Conservation (phyloP, 2,329 filamentous ascomycete genomes). For the Ascochyta clinopodiicola region DNA sequence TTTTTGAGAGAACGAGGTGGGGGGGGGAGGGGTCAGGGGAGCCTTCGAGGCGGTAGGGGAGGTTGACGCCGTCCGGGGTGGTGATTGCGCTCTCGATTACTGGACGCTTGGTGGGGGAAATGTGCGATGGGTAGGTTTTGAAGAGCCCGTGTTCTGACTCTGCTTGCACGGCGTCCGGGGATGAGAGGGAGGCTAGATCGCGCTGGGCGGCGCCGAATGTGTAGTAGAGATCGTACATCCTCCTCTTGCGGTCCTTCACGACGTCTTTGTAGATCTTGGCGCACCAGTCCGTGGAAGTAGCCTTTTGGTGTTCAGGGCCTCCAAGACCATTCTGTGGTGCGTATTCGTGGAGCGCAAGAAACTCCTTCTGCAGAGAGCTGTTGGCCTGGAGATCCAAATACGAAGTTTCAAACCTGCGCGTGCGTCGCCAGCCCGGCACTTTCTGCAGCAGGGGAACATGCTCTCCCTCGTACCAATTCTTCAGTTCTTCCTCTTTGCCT, state of each 20-base stretch:
- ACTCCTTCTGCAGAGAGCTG: conserved; percentile 56
- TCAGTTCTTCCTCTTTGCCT: conserved; percentile 60
- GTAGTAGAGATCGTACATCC: conserved; percentile 76
- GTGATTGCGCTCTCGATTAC: conserved; percentile 72
- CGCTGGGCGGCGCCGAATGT: conserved; percentile 78
- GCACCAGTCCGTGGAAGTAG: conserved; percentile 68
- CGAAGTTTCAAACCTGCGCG: conserved; percentile 72
- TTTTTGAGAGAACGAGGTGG: too few relatives aligned
- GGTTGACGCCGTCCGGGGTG: conserved; percentile 69
- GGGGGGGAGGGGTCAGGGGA: conserved; percentile 68
- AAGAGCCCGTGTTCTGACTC: conserved; percentile 62
- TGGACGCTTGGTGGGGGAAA: conserved; percentile 45
- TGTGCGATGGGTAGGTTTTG: conserved; percentile 58
- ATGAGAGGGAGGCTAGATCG: conserved; percentile 66
- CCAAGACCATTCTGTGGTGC: conserved; percentile 69
- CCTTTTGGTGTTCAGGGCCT: conserved; percentile 68
- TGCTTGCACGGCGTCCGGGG: conserved; percentile 56
- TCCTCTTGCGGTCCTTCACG: conserved; percentile 63
- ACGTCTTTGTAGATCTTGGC: conserved; percentile 65
- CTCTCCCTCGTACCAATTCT: conserved; percentile 77
- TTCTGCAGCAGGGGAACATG: conserved; percentile 74
- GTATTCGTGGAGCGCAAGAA: conserved; percentile 75
- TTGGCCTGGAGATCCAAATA: conserved; percentile 56
- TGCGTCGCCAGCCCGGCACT: conserved; percentile 79
- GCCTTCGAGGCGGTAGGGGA: conserved; percentile 80